Percentiles rank a stretch among this genome's conserved stretches.
Conservation (phyloP, 139 green algal genomes). For the Picochlorum sp. region DNA sequence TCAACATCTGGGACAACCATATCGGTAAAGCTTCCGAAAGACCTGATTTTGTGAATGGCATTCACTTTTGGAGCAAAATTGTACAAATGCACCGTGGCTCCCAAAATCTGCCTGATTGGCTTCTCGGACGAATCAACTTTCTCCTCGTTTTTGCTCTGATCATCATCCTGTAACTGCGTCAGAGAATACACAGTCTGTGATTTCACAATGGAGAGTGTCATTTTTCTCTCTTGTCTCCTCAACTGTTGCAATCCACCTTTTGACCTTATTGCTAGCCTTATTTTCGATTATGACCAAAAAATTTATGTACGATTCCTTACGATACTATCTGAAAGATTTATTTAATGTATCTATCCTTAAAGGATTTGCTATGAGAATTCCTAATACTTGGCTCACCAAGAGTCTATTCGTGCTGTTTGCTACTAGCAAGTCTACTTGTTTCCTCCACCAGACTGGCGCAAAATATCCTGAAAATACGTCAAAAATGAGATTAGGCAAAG, state of each 20-base stretch:
- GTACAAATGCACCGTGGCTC: conserved; percentile 26
- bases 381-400: no score
- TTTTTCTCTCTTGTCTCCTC: background rate
- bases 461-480: no score
- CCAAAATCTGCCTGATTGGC: conserved; percentile 26
- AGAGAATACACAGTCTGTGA: background rate
- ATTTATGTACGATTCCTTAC: no score
- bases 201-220: background rate
- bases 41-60: conserved; percentile 33
- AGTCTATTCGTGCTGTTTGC: no score
- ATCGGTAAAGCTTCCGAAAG: conserved; percentile 40
- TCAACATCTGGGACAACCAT: conserved; percentile 33
- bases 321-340: no score
- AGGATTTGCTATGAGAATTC: no score
- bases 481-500: background rate
- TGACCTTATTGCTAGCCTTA: no score
- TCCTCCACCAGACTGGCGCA: no score
- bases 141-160: background rate
- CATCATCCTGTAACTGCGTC: background rate
- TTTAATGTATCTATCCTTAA: no score
- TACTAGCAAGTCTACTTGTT: no score
- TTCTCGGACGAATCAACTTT: conserved; percentile 6
- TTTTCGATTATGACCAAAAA: no score
- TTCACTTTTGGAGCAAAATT: conserved; percentile 18
- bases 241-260: no score